Conservation (phyloP, 2,329 filamentous ascomycete species). For the Reticulascus tulasneorum region DNA sequence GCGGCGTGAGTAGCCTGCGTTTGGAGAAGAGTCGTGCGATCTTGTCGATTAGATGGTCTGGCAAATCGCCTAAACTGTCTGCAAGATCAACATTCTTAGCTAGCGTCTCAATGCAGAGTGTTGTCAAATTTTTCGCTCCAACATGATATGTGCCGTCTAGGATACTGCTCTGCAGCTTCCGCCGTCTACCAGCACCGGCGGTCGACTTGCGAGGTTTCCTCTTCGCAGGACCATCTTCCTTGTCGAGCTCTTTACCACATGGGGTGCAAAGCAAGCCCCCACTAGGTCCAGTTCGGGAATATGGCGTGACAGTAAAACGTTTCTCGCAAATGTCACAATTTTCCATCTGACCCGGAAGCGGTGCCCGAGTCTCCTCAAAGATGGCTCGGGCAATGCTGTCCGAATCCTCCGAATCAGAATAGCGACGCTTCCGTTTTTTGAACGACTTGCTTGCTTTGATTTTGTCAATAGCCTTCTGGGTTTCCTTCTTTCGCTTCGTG, state of each 20-base stretch:
- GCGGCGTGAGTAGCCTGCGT: slow-evolving; percentile 49
- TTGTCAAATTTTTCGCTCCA: slow-evolving; percentile 66
- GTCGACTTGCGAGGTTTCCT: slow-evolving; percentile 27
- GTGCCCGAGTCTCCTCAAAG: slow-evolving; percentile 43
- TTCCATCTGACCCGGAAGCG: slow-evolving; percentile 78
- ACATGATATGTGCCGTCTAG: slow-evolving; percentile 68
- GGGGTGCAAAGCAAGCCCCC: slow-evolving; percentile 81
- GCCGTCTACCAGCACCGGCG: slow-evolving; percentile 57
- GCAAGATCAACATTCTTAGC: slow-evolving; percentile 60
- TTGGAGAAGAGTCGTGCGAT: slow-evolving; percentile 59
- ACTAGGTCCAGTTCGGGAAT: slow-evolving; percentile 76
- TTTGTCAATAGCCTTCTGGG: slow-evolving; percentile 54
- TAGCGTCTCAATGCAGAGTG: slow-evolving; percentile 58
- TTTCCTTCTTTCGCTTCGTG: slow-evolving; percentile 38
- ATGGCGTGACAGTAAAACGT: slow-evolving; percentile 88
- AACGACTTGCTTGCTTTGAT: slow-evolving; percentile 58
- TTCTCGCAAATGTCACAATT: slow-evolving; percentile 84
- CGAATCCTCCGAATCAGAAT: slow-evolving; percentile 38
- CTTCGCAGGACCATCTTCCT: slow-evolving; percentile 54
- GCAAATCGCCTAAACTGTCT: slow-evolving; percentile 58
- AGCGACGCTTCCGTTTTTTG: slow-evolving; percentile 46
- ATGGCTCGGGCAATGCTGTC: slow-evolving; percentile 48
- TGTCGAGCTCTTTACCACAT: slow-evolving; percentile 71
- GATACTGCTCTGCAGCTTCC: slow-evolving; percentile 77
- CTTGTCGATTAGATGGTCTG: slow-evolving; percentile 51